A percentile compares a stretch with the other conserved stretches of the same genome.
phyloP scores from a whole-genome alignment of 2,329 filamentous ascomycete species.

The Chaetomium sp. region DNA sequence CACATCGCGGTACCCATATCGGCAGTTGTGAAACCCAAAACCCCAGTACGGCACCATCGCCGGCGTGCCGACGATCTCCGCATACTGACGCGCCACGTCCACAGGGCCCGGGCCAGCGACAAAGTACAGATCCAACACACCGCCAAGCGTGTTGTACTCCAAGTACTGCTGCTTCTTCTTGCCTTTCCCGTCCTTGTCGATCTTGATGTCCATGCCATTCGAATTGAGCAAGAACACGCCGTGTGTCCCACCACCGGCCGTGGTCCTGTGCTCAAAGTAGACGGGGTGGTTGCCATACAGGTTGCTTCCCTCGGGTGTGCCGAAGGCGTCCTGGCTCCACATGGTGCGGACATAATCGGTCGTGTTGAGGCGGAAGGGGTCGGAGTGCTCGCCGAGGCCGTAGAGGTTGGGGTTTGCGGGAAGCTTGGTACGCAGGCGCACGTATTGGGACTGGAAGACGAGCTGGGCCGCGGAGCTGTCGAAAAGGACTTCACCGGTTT shows the following conservation, averaged over 20 bases:
- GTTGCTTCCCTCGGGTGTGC: conserved; percentile 54
- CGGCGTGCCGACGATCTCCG: conserved; percentile 49
- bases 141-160: conserved; percentile 73
- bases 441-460: conserved; percentile 72
- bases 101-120: conserved; percentile 52
- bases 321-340: conserved; percentile 62
- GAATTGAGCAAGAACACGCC: conserved; percentile 66
- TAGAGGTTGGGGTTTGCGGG: conserved; percentile 66
- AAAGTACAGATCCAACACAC: conserved; percentile 68
- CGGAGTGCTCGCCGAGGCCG: conserved; percentile 71
- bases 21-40: conserved; percentile 57
- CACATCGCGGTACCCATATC: conserved; percentile 58
- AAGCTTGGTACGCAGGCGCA: conserved; percentile 64
- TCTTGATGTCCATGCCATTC: conserved; percentile 71
- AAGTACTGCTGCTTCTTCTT: conserved; percentile 52
- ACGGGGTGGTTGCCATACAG: conserved; percentile 68
- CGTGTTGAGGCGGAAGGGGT: conserved; percentile 61
- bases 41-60: conserved; percentile 60
- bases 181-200: conserved; percentile 53
- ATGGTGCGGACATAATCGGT: conserved; percentile 64
- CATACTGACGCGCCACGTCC: conserved; percentile 54
- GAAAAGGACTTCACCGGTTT: conserved; percentile 52
- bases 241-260: conserved; percentile 39
- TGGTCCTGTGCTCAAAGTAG: conserved; percentile 64
- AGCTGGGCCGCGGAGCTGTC: conserved; percentile 61